Base-by-base conservation (phyloP, 805 yeast species). In the Metschnikowia arizonensis region DNA sequence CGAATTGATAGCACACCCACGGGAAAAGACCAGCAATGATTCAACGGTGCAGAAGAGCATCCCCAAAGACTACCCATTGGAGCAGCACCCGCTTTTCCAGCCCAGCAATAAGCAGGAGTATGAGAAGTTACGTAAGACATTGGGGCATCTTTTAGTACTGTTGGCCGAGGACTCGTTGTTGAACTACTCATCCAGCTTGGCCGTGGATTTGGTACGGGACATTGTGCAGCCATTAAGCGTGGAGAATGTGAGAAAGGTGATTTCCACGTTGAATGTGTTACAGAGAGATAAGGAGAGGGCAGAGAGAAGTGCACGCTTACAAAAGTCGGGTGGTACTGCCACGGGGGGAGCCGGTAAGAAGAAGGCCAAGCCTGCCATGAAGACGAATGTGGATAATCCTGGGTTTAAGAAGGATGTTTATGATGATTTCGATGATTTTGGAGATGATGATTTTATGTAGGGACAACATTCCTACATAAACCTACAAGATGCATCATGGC, bases 281-380 rank as follows among this genome's bases (percentile, higher is more conserved):
- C 73, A 85, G 50, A 89, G 85, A 59, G 95, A 89, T 46, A 91
- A 91, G 70, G 88, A 83, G 65, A 84, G 83, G 62, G 85, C 84
- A 45, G 98, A 91, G 70, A 87, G 97, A 74, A 86, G 80, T 59
- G 88, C 86, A 21, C 82, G 97, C 65, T 70, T 86, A 58, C 79
- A 85, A 56, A 84, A 82, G 63, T 76, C 87, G 45, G 91, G 93
- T 50, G 93, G 91, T 53, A 85, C 95, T 23, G 80, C 91, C 32
- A 79, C 88, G 19, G 95, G 95, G 58, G 97, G 97, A 63, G 93
- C 95, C 31, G 95, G 96, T 68, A 89, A 90, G 78, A 85, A 85
- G 80, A 91, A 90, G 80, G 96, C 88, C 47, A 85, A 85, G 67
- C 84, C 87, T 46, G 67, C 81, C 46, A 84, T 88, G 36, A 84